A percentile compares a stretch with the other conserved stretches of the same genome.
Evolutionary conservation across 176 grass and related monocot genomes (phyloP).

Genomic region (Oryza punctata): DNA sequence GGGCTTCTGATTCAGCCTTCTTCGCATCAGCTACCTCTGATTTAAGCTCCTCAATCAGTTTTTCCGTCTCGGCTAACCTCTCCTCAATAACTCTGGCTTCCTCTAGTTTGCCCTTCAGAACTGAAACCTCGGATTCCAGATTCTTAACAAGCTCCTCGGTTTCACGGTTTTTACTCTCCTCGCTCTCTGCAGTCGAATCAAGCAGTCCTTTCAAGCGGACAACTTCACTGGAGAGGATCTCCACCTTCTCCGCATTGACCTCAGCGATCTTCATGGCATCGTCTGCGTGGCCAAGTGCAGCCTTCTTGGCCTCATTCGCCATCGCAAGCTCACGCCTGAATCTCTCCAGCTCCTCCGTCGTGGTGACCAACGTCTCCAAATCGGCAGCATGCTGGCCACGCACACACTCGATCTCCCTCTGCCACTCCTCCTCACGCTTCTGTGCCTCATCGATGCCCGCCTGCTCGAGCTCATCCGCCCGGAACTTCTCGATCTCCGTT

Average conservation of each 20-base stretch:
- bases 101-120: constrained; percentile 65
- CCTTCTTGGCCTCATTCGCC: constrained; percentile 67
- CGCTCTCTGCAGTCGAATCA: constrained; percentile 53
- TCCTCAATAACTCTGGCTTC: constrained; percentile 52
- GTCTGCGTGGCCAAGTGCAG: constrained; percentile 62
- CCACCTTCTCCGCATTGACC: constrained; percentile 76
- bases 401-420: constrained; percentile 68
- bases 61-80: constrained; percentile 59
- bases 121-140: constrained; percentile 60
- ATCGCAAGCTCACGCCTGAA: constrained; percentile 57
- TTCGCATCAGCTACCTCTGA: constrained; percentile 60
- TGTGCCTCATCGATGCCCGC: constrained; percentile 63
- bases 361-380: constrained; percentile 58
- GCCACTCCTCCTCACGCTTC: constrained; percentile 67
- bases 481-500: constrained; percentile 88
- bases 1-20: constrained; percentile 52
- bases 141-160: constrained; percentile 54
- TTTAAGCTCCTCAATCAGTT: constrained; percentile 54
- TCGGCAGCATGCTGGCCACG: constrained; percentile 56
- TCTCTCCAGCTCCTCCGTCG: constrained; percentile 67
- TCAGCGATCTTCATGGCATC: constrained; percentile 74
- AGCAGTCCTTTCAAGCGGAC: constrained; percentile 64
- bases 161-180: constrained; percentile 74
- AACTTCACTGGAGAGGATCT: constrained; percentile 67
- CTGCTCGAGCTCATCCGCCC: constrained; percentile 86